Evolutionary conservation across 495 filamentous ascomycete genomes (phyloP).

Genomic region (Penicillium cataractarum): DNA sequence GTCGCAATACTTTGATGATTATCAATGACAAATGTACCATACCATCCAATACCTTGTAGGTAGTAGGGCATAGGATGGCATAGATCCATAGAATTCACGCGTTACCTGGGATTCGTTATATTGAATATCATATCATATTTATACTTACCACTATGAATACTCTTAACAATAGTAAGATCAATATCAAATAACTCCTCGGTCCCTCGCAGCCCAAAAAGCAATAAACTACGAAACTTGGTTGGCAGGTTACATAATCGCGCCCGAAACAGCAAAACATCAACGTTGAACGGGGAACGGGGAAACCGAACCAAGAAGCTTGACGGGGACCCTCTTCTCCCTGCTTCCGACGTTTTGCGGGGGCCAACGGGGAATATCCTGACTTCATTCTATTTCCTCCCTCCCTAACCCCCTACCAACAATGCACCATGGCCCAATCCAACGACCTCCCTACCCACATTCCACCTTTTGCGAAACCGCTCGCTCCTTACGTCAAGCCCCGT

Average conservation of each 20-base stretch:
- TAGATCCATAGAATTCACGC: no score
- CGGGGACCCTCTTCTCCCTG: not conserved
- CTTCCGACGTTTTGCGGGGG: not conserved
- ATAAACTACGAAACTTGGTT: constrained; percentile 13
- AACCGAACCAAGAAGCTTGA: not conserved
- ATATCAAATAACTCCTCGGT: not conserved
- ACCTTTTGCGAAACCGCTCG: constrained; percentile 41
- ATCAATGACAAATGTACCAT: no score
- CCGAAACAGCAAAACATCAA: constrained; percentile 25
- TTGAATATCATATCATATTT: not conserved
- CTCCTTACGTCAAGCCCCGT: constrained; percentile 50
- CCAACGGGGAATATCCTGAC: constrained; percentile 1
- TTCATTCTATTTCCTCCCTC: not conserved
- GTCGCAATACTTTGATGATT: not conserved
- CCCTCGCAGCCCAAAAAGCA: not conserved
- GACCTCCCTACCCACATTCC: constrained; percentile 42
- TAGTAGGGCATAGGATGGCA: no score
- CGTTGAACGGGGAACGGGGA: constrained; percentile 7
- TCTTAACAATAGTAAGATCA: not conserved
- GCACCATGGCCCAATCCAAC: constrained; percentile 26
- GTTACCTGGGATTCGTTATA: not conserved
- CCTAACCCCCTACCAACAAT: constrained; percentile 21
- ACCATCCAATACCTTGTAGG: no score
- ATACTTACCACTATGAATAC: not conserved
- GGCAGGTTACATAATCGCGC: constrained; percentile 26